A percentile compares a stretch with the other conserved stretches of the same genome.
These are phyloP conservation scores for Acrocalymma vagum DNA, from an alignment of 2,329 filamentous ascomycete genomes.

Conservation along the genomic window DNA sequence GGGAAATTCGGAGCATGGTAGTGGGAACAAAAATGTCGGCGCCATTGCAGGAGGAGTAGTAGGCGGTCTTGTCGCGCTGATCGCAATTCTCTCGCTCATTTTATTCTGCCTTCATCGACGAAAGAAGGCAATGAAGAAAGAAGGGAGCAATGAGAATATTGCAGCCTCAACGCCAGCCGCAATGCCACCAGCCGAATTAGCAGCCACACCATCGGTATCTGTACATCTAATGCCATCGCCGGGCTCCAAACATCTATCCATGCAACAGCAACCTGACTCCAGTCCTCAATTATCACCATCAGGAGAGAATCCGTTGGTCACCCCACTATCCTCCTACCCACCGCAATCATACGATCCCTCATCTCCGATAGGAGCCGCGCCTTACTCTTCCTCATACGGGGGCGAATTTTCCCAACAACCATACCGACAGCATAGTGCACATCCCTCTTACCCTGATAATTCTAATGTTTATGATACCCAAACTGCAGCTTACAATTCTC, in stretches of 20 bases:
- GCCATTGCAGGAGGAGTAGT: constrained; percentile 52
- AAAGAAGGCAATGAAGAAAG: constrained; percentile 39
- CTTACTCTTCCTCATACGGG: constrained; percentile 23
- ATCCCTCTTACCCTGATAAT: constrained; percentile 21
- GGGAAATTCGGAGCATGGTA: constrained; percentile 13
- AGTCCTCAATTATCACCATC: constrained; percentile 7
- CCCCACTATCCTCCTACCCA: too few relatives aligned
- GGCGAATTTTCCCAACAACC: constrained; percentile 11
- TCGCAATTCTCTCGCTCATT: constrained; percentile 40
- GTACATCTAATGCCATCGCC: constrained; percentile 39
- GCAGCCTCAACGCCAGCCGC: constrained; percentile 19
- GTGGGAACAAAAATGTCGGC: constrained; percentile 36
- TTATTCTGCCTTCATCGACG: constrained; percentile 47
- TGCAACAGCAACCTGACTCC: constrained; percentile 30
- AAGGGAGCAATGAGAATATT: constrained; percentile 9
- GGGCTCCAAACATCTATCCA: constrained; percentile 36
- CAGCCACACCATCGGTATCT: constrained; percentile 33
- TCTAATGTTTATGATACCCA: constrained; percentile 20
- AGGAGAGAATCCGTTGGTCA: not conserved
- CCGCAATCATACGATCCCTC: constrained; percentile 7
- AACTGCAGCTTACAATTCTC: constrained; percentile 27
- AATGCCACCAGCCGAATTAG: constrained; percentile 43
- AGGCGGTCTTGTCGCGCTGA: constrained; percentile 46
- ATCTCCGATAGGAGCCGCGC: constrained; percentile 6
- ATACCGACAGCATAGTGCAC: constrained; percentile 22